Evolutionary conservation across 73 alveolate species (phyloP).

Genomic region (Paramecium sonneborni): DNA sequence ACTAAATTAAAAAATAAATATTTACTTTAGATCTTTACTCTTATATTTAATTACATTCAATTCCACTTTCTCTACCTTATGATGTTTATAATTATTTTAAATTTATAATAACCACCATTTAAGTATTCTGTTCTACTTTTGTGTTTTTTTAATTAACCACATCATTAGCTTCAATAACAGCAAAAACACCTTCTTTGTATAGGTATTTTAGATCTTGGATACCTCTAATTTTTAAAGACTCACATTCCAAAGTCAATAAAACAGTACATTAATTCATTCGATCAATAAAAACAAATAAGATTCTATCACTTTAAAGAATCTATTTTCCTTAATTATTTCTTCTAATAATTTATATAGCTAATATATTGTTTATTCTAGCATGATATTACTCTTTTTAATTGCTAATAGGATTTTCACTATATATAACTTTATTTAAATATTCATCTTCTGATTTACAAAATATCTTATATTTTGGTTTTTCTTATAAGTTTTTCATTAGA

Average conservation of each 20-base stretch:
- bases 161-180: conserved; percentile 36
- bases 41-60: conserved; percentile 34
- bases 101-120: background rate
- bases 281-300: conserved; percentile 13
- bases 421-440: background rate
- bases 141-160: background rate
- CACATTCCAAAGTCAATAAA: conserved; percentile 53
- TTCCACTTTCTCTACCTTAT: conserved; percentile 27
- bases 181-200: conserved; percentile 15
- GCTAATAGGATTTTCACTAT: conserved; percentile 20
- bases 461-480: conserved; percentile 51
- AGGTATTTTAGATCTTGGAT: background rate
- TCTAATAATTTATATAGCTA: background rate
- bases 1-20: background rate
- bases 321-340: conserved; percentile 9
- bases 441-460: conserved; percentile 43
- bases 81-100: conserved; percentile 29
- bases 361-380: conserved; percentile 44
- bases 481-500: conserved; percentile 27
- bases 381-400: background rate
- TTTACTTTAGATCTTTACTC: background rate
- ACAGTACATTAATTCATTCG: conserved; percentile 52
- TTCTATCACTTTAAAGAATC: background rate
- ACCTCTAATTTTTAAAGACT: conserved; percentile 12
- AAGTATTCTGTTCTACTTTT: background rate